These are phyloP conservation scores for Thymus quinquecostatus DNA, from an alignment of 257 asterid genomes.

Conservation along the genomic window DNA sequence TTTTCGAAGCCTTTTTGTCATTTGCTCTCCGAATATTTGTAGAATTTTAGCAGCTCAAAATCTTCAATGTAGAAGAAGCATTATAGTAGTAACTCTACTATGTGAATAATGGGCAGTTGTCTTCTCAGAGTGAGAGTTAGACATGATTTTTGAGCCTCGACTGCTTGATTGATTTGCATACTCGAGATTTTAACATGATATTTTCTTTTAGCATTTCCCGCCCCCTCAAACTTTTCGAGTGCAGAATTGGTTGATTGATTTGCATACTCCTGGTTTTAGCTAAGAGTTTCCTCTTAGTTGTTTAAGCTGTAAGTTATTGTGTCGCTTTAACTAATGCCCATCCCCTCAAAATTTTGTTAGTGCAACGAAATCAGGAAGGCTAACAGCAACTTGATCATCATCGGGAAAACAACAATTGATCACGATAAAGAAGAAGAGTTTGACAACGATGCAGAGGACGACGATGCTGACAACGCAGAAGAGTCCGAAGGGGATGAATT, in stretches of 20 bases:
- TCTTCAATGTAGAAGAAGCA: no score
- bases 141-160: no score
- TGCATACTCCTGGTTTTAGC: background rate
- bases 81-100: background rate
- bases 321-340: background rate
- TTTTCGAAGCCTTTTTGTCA: background rate
- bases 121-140: background rate
- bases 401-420: slow-evolving; percentile 72
- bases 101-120: background rate
- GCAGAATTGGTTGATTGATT: background rate
- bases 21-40: background rate
- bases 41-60: slow-evolving; percentile 12
- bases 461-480: slow-evolving; percentile 85
- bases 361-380: slow-evolving; percentile 78
- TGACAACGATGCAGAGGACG: slow-evolving; percentile 91
- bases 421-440: slow-evolving; percentile 85
- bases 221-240: no score
- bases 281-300: background rate
- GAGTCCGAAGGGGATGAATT: slow-evolving; percentile 96
- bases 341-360: slow-evolving; percentile 39
- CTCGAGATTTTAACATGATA: background rate
- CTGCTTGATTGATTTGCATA: background rate
- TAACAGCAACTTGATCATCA: slow-evolving; percentile 57
- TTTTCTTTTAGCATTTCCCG: no score
- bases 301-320: background rate